Percentiles rank a stretch among this genome's conserved stretches.
These are phyloP conservation scores for Eucalyptus cloeziana DNA, from an alignment of 345 rosid species.

Conservation along the genomic window DNA sequence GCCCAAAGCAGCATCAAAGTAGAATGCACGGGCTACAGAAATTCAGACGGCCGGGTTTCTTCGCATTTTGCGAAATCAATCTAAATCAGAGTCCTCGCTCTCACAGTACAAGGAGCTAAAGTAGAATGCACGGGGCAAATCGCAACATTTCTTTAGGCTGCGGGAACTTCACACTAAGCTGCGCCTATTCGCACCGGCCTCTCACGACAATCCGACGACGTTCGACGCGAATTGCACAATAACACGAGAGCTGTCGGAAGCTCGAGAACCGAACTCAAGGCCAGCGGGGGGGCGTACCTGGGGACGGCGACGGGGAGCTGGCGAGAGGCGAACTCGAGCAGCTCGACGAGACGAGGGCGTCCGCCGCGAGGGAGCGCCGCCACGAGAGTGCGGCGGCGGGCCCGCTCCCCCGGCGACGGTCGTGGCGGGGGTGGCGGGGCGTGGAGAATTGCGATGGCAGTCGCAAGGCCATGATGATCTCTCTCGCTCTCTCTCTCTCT, in stretches of 20 bases:
- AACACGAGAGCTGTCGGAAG: neutral
- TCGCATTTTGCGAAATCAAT: neutral
- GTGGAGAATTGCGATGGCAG: slow-evolving; percentile 41
- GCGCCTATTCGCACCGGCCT: neutral
- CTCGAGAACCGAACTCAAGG: neutral
- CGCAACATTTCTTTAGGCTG: neutral
- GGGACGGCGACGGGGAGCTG: neutral
- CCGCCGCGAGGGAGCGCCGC: slow-evolving; percentile 25
- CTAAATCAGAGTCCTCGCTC: neutral
- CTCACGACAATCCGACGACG: neutral
- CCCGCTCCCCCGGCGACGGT: neutral
- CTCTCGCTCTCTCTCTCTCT: neutral
- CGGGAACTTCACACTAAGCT: neutral
- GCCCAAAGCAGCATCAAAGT: too few species aligned
- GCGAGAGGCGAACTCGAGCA: neutral
- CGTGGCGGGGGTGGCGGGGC: slow-evolving; percentile 16
- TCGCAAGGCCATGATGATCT: slow-evolving; percentile 30
- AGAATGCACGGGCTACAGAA: too few species aligned
- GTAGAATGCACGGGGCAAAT: neutral
- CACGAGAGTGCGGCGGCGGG: slow-evolving; percentile 6
- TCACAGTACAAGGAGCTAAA: neutral
- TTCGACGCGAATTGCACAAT: neutral
- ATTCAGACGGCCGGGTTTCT: neutral
- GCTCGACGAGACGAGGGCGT: slow-evolving; percentile 5
- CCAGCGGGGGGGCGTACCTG: neutral